A percentile compares a stretch with the other conserved stretches of the same genome.
Evolutionary conservation across 148 eudicot genomes (phyloP).

Genomic region (Camellia lanceoleosa): DNA sequence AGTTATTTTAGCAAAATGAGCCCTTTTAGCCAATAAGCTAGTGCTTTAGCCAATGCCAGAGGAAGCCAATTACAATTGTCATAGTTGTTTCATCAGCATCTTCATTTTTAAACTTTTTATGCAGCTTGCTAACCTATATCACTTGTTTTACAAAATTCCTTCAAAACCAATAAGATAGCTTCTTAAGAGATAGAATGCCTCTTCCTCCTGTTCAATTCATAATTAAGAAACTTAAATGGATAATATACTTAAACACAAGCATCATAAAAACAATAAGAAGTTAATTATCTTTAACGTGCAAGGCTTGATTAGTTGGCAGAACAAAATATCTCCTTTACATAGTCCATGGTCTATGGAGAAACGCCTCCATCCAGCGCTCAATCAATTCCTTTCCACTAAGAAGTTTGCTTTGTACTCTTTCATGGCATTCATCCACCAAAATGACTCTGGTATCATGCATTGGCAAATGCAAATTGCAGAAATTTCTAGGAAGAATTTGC

Average conservation of each 20-base stretch:
- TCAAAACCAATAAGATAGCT: too few relatives aligned
- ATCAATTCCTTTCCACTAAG: constrained; percentile 38
- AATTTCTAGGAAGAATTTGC: constrained; percentile 42
- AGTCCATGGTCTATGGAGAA: constrained; percentile 44
- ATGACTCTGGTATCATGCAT: constrained; percentile 32
- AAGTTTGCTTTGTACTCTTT: constrained; percentile 38
- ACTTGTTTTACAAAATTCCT: too few relatives aligned
- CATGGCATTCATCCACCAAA: constrained; percentile 45
- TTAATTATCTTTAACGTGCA: constrained; percentile 42
- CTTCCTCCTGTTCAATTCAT: neutral
- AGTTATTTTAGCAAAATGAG: too few relatives aligned
- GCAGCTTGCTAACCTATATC: too few relatives aligned
- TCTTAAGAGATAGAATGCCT: too few relatives aligned
- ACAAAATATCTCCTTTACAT: constrained; percentile 43
- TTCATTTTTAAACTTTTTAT: neutral
- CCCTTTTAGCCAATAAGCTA: too few relatives aligned
- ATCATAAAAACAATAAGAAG: neutral
- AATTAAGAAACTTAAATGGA: too few relatives aligned
- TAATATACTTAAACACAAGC: neutral
- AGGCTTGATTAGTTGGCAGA: constrained; percentile 40
- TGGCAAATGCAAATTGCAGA: constrained; percentile 44
- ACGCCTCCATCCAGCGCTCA: constrained; percentile 61
- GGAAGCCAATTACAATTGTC: neutral
- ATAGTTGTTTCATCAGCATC: neutral
- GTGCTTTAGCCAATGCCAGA: neutral